phyloP scores from a whole-genome alignment of 176 grass and related monocot species.

The Aechmea fasciata region DNA sequence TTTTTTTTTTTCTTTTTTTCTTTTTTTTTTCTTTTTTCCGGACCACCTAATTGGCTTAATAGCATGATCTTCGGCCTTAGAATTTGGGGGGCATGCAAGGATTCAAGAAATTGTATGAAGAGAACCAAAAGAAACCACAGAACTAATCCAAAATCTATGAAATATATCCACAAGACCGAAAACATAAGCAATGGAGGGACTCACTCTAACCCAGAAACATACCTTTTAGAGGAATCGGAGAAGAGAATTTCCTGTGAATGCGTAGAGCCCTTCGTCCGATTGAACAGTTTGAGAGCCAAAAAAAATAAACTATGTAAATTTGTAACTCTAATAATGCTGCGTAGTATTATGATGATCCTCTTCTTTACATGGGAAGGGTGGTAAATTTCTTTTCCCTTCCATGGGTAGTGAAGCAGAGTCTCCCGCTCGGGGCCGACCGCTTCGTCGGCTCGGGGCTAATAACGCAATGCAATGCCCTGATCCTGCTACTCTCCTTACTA shows the following conservation, averaged over 20 bases:
- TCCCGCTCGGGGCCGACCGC: slow-evolving; percentile 43
- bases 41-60: too few species aligned
- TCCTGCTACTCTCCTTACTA: slow-evolving; percentile 27
- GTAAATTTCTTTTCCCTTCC: slow-evolving; percentile 43
- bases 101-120: background rate
- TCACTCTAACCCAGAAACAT: background rate
- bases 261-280: too few species aligned
- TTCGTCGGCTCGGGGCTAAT: slow-evolving; percentile 30
- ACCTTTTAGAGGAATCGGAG: background rate
- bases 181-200: background rate
- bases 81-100: background rate
- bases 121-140: background rate
- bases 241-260: background rate
- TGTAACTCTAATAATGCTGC: too few species aligned
- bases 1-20: too few species aligned
- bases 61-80: too few species aligned
- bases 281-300: too few species aligned
- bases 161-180: slow-evolving; percentile 11
- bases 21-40: too few species aligned
- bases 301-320: too few species aligned
- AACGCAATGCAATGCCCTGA: slow-evolving; percentile 25
- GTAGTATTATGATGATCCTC: slow-evolving; percentile 2
- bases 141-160: background rate
- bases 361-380: slow-evolving; percentile 36
- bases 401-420: slow-evolving; percentile 47